These are phyloP conservation scores for Neofusicoccum kwambonambiense DNA, from an alignment of 2,329 filamentous ascomycete species.

Conservation along the genomic window DNA sequence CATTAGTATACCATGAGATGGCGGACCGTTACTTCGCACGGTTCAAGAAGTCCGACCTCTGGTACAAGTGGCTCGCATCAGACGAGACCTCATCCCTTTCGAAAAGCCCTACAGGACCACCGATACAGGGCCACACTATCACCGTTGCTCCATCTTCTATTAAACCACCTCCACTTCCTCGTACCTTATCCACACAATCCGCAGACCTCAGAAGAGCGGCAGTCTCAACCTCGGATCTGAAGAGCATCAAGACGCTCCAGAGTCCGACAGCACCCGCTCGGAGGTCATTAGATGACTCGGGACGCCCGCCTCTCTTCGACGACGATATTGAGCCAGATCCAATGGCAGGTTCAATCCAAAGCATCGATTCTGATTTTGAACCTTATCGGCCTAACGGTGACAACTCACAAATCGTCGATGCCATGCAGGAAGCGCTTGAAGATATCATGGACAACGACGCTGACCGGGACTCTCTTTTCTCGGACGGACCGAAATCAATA, in stretches of 20 bases:
- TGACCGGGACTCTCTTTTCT: slow-evolving; percentile 64
- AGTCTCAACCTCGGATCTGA: slow-evolving; percentile 61
- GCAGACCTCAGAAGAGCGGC: slow-evolving; percentile 59
- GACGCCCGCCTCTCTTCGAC: slow-evolving; percentile 66
- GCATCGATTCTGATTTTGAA: slow-evolving; percentile 70
- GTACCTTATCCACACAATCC: slow-evolving; percentile 48
- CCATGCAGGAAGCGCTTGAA: slow-evolving; percentile 87
- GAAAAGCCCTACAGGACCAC: slow-evolving; percentile 22
- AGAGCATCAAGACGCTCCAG: slow-evolving; percentile 45
- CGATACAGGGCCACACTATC: neutral
- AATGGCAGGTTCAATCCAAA: slow-evolving; percentile 74
- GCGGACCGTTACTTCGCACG: slow-evolving; percentile 74
- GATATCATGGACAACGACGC: slow-evolving; percentile 86
- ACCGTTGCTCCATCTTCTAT: slow-evolving; percentile 30
- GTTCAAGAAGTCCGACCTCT: slow-evolving; percentile 91
- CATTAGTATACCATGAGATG: slow-evolving; percentile 79
- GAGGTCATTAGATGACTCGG: slow-evolving; percentile 69
- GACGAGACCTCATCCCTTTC: slow-evolving; percentile 60
- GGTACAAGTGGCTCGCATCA: slow-evolving; percentile 91
- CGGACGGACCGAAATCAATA: slow-evolving; percentile 52
- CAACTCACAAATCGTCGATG: slow-evolving; percentile 80
- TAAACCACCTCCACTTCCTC: slow-evolving; percentile 36
- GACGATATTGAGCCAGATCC: slow-evolving; percentile 75
- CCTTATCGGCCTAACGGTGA: slow-evolving; percentile 51
- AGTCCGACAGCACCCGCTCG: slow-evolving; percentile 52